phyloP scores from a whole-genome alignment of 2,329 filamentous ascomycete species.

The Fusarium globosum region DNA sequence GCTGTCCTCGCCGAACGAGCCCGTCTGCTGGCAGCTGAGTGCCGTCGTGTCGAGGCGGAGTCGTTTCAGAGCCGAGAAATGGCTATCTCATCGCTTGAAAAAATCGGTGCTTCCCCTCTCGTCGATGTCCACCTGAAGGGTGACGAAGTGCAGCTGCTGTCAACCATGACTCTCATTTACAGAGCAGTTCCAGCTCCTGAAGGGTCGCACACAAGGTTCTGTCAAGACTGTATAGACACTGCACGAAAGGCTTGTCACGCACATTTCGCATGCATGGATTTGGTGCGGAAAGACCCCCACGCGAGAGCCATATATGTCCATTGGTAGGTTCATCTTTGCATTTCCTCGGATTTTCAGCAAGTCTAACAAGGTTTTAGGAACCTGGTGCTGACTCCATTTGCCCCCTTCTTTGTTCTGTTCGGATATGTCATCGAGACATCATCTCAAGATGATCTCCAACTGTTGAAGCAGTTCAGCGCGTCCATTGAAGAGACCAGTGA shows the following conservation, averaged over 20 bases:
- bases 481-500: slow-evolving; percentile 64
- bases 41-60: slow-evolving; percentile 51
- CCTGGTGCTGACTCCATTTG: slow-evolving; percentile 67
- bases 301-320: slow-evolving; percentile 62
- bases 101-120: slow-evolving; percentile 53
- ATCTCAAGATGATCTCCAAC: slow-evolving; percentile 62
- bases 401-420: slow-evolving; percentile 70
- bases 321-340: slow-evolving; percentile 54
- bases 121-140: slow-evolving; percentile 58
- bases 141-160: slow-evolving; percentile 60
- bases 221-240: slow-evolving; percentile 60
- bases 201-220: slow-evolving; percentile 57
- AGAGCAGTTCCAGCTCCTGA: slow-evolving; percentile 61
- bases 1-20: slow-evolving; percentile 56
- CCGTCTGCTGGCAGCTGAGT: slow-evolving; percentile 52
- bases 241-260: slow-evolving; percentile 61
- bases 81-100: slow-evolving; percentile 52
- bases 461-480: slow-evolving; percentile 66
- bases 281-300: slow-evolving; percentile 54
- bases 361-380: slow-evolving; percentile 54
- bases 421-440: slow-evolving; percentile 67
- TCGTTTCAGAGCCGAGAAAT: slow-evolving; percentile 51
- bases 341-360: neutral
- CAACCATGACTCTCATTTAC: slow-evolving; percentile 63
- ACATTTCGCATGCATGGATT: slow-evolving; percentile 58